Base-by-base conservation (phyloP, 2,329 filamentous ascomycete species). In the Beauveria bassiana region DNA sequence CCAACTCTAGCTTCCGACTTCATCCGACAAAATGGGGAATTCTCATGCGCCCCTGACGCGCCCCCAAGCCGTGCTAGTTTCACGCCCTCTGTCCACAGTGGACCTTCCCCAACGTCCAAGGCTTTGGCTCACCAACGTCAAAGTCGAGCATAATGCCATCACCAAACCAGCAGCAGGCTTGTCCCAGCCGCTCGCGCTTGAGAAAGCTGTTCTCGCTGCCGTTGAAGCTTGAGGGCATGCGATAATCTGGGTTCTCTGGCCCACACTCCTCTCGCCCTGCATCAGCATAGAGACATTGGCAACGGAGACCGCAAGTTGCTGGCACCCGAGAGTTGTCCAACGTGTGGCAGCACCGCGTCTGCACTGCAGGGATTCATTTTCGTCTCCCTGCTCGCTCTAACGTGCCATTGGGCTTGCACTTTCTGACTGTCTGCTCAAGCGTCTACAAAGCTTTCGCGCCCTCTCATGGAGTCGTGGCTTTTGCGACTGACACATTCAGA, bases 1-100 rank as follows among this genome's bases (percentile, higher is more conserved):
- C 54, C 54, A 58, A 62, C 47, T 38, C 31, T 62, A 58, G 61
- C 61, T 40, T 26, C 61, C 61, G 61, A 62, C 54, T 58, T 62
- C 26, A 20, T 59, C 61, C 61, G 61, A 62, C 46, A 46, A 59
- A 57, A 58, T 62, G 54, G 61, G 31, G 61, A 62, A 45, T 31
- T 22, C 61, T 45, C 42, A 57, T 57, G 61, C 54, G 46, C 28
- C 61, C 54, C 61, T 50, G 46, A 51, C 4, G 43, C 53, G 38
- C 47, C 54, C 53, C 47, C 46, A 58, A 58, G 6, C 20, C 18
- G 53, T n/a, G 26, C 49, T 62, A 58, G 54, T 53, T 31, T 46
- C 47, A 57, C 54, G 9, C 61, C 51, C 47, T 46, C 18, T 9
- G 52, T 34, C 45, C 53, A 14, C 5, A 10, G 54, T 58, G 60